A percentile compares a stretch with the other conserved stretches of the same genome.
Evolutionary conservation across 306 rosid species (phyloP).

Genomic region (Fragaria ananassa): DNA sequence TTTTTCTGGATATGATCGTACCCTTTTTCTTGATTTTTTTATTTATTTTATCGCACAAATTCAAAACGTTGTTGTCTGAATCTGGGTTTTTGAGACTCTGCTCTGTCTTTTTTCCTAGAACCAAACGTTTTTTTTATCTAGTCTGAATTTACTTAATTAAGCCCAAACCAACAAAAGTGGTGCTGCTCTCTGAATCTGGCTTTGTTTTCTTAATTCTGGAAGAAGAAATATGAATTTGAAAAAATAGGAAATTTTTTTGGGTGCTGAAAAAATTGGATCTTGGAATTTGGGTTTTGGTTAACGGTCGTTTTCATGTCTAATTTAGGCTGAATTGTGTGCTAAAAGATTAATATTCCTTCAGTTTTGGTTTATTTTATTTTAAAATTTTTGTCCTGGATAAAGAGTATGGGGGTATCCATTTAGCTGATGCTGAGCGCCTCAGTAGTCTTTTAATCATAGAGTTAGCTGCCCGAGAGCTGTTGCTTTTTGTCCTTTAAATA

Average conservation of each 20-base stretch:
- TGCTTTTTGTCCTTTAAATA: neutral
- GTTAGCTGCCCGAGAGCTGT: neutral
- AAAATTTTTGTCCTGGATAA: neutral
- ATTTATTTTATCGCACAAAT: neutral
- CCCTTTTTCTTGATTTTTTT: neutral
- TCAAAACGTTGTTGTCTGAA: constrained; percentile 12
- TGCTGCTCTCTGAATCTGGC: constrained; percentile 21
- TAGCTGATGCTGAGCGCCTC: neutral
- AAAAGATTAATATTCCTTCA: constrained; percentile 18
- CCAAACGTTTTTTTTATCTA: neutral
- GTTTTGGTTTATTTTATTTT: constrained; percentile 11
- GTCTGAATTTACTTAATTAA: constrained; percentile 8
- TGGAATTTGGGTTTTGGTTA: constrained; percentile 38
- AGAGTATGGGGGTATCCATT: constrained; percentile 6
- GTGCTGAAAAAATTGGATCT: constrained; percentile 23
- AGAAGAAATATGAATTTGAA: neutral
- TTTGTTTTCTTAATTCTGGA: neutral
- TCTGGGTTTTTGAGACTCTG: constrained; percentile 13
- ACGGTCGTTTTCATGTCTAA: constrained; percentile 17
- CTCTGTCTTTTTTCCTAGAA: neutral
- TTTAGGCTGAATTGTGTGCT: constrained; percentile 1
- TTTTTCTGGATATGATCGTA: constrained; percentile 10
- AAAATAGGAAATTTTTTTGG: neutral
- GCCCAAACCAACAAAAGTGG: neutral
- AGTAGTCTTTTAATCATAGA: neutral